Evolutionary conservation across 345 rosid species (phyloP).

Genomic region (Euphorbia tirucalli): DNA sequence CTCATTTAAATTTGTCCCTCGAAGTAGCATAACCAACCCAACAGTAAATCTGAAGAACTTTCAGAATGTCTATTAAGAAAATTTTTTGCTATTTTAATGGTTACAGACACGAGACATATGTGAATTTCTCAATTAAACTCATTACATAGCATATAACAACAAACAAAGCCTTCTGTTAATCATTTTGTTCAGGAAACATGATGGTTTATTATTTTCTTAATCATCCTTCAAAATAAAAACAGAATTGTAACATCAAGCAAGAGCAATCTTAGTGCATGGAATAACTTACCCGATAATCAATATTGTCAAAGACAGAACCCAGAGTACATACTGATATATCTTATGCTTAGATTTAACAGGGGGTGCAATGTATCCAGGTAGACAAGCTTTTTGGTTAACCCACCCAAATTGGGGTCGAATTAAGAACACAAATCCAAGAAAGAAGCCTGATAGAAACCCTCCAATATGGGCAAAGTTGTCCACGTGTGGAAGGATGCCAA

Average conservation of each 20-base stretch:
- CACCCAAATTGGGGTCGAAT: constrained; percentile 91
- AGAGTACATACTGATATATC: constrained; percentile 64
- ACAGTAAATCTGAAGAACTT: constrained; percentile 23
- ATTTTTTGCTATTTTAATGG: neutral
- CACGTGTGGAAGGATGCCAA: constrained; percentile 93
- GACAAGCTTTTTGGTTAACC: constrained; percentile 53
- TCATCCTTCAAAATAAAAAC: neutral
- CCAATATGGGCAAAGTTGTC: constrained; percentile 98
- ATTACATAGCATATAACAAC: neutral
- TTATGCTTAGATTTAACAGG: constrained; percentile 55
- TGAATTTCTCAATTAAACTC: neutral
- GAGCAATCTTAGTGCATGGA: neutral
- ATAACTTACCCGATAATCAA: constrained; percentile 63
- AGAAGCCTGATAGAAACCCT: constrained; percentile 83
- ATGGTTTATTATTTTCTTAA: neutral
- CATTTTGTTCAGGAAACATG: neutral
- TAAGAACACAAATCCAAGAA: constrained; percentile 82
- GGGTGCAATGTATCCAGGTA: constrained; percentile 36
- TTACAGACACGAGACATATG: neutral
- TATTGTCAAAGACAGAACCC: constrained; percentile 63
- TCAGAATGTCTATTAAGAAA: neutral
- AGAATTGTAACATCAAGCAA: neutral
- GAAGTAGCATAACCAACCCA: constrained; percentile 21
- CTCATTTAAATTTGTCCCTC: constrained; percentile 18
- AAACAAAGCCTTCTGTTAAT: neutral